These are phyloP conservation scores for Cercospora beticola DNA, from an alignment of 2,329 filamentous ascomycete genomes.

Conservation along the genomic window DNA sequence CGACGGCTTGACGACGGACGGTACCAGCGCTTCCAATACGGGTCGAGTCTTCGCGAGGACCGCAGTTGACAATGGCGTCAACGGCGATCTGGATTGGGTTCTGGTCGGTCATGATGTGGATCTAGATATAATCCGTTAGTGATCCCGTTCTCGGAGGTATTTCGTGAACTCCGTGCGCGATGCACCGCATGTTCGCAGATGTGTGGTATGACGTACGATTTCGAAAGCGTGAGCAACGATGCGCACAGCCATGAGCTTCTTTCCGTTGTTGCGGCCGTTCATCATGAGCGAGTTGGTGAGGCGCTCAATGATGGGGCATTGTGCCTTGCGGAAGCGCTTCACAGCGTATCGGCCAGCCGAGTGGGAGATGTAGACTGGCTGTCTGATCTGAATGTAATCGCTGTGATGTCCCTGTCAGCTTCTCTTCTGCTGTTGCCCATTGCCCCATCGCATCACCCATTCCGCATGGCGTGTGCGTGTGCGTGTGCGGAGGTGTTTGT, in stretches of 20 bases:
- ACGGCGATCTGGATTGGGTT: slow-evolving; percentile 99
- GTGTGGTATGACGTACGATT: slow-evolving; percentile 72
- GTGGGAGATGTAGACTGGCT: slow-evolving; percentile 98
- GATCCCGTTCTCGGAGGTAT: not conserved
- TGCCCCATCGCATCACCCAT: not conserved
- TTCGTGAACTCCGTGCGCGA: not conserved
- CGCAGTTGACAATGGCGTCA: slow-evolving; percentile 99
- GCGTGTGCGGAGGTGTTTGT: not conserved
- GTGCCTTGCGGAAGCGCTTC: slow-evolving; percentile 99
- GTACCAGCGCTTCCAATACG: slow-evolving; percentile 99
- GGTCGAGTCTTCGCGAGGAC: slow-evolving; percentile 99
- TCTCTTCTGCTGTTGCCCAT: slow-evolving; percentile 22
- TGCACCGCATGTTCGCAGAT: not conserved
- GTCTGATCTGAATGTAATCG: slow-evolving; percentile 99
- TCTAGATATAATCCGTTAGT: slow-evolving; percentile 53
- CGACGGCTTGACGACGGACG: slow-evolving; percentile 99
- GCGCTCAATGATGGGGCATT: slow-evolving; percentile 99
- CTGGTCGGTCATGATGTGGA: slow-evolving; percentile 99
- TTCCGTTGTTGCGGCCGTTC: slow-evolving; percentile 99
- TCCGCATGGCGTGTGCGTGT: slow-evolving; percentile 6
- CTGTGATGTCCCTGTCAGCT: slow-evolving; percentile 52
- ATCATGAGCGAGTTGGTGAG: slow-evolving; percentile 99
- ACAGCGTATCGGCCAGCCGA: slow-evolving; percentile 96
- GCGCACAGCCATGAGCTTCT: slow-evolving; percentile 99
- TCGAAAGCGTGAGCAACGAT: slow-evolving; percentile 99